A percentile compares a stretch with the other conserved stretches of the same genome.
These are phyloP conservation scores for Capronia coronata DNA, from an alignment of 2,329 filamentous ascomycete genomes.

Conservation along the genomic window DNA sequence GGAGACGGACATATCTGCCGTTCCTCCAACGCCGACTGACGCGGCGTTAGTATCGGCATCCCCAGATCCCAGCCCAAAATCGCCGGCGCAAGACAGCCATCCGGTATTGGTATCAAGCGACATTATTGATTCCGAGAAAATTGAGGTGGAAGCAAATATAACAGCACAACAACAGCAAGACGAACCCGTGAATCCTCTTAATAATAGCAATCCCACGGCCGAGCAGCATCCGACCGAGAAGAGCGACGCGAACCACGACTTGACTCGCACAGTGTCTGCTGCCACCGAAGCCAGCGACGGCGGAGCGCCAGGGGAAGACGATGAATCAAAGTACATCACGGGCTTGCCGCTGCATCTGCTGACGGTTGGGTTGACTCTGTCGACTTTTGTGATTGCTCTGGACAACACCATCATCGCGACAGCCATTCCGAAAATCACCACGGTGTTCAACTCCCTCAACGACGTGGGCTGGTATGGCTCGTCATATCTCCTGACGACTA, in stretches of 20 bases:
- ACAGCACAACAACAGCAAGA: neutral
- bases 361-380: constrained; percentile 28
- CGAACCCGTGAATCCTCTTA: neutral
- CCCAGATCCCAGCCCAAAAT: neutral
- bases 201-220: neutral
- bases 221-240: constrained; percentile 5
- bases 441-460: constrained; percentile 29
- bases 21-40: no score
- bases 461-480: constrained; percentile 31
- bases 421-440: constrained; percentile 30
- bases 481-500: constrained; percentile 28
- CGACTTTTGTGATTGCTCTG: constrained; percentile 30
- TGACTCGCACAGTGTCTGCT: constrained; percentile 8
- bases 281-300: constrained; percentile 16
- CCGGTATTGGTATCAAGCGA: constrained; percentile 1
- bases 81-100: neutral
- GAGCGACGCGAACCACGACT: neutral
- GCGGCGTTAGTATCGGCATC: neutral
- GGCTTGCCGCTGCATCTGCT: constrained; percentile 24
- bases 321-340: constrained; percentile 27
- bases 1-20: constrained; percentile 8
- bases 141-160: neutral
- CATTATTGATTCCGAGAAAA: constrained; percentile 8
- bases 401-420: constrained; percentile 31
- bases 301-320: constrained; percentile 23